Base-by-base conservation (phyloP, 2,329 filamentous ascomycete species). In the Teratosphaeria epicoccoides region DNA sequence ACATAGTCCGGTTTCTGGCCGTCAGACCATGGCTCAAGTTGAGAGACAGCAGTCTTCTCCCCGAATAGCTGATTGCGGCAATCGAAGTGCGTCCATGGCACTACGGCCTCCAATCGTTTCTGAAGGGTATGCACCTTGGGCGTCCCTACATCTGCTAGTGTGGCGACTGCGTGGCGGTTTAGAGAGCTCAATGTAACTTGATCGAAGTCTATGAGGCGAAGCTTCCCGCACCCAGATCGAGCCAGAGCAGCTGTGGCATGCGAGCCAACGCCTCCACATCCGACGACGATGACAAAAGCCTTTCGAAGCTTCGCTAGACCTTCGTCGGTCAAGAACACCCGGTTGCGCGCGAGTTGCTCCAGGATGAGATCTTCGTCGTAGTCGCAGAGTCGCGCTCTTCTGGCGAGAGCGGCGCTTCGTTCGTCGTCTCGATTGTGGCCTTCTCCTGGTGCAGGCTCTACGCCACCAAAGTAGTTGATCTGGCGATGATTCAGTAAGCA, bases 151-250 rank as follows among this genome's bases (percentile, higher is more conserved):
- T 98, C 93, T 14, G 88, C 87, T 6, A 97, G 76, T 0, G 91
- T 97, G 4, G 93, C 93, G 1, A 98, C 85, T 7, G 93, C 89
- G 70, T 98, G 93, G n/a, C 93, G 78, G 69, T 98, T 98, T 50
- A 98, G 74, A 2, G 89, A 95, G 57, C 88, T 95, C 44, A 98
- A 76, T 0, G 90, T 95, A 28, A 98, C 91, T 76, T 98, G 93
- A 68, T 98, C 93, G 67, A 98, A 98, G 69, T 98, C 93, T 59
- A 98, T 82, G 33, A 98, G 79, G 1, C 93, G 84, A 50, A 98
- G 77, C 61, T 83, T 84, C n/a, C 85, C 84, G 43, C 95, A 88
- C 26, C 93, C 93, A 0, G 90, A 95, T 25, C 93, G 84, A 4
- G 88, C 85, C 25, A 98, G 81, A 3, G 93, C 84, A 1, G 90